Evolutionary conservation across 345 rosid species (phyloP).

Genomic region (Eucalyptus erythrocorys): DNA sequence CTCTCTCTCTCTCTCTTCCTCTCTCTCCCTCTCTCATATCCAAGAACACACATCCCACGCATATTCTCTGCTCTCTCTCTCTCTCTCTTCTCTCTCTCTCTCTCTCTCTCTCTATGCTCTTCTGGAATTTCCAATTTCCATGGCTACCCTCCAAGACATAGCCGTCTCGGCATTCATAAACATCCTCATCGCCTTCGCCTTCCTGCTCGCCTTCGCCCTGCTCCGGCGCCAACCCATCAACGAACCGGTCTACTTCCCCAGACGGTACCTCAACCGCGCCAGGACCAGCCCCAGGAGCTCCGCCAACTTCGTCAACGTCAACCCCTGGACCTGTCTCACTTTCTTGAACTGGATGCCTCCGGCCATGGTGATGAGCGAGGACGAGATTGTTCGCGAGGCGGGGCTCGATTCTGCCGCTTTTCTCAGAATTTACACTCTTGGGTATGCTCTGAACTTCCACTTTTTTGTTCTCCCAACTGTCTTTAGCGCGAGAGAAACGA

Average conservation of each 20-base stretch:
- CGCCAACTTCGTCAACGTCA: constrained; percentile 50
- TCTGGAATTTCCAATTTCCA: too few relatives aligned
- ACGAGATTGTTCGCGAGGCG: constrained; percentile 73
- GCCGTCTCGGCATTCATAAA: constrained; percentile 79
- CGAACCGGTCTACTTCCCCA: constrained; percentile 90
- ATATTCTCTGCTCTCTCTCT: too few relatives aligned
- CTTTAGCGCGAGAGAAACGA: background rate
- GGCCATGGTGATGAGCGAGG: constrained; percentile 75
- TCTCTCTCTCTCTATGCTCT: background rate
- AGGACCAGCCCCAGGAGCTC: constrained; percentile 68
- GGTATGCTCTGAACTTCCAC: constrained; percentile 20
- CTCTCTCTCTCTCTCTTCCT: too few relatives aligned
- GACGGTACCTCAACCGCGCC: constrained; percentile 65
- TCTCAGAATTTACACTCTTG: constrained; percentile 82
- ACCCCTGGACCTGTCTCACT: constrained; percentile 56
- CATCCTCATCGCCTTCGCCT: constrained; percentile 56
- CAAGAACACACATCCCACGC: too few relatives aligned
- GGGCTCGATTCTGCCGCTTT: constrained; percentile 95
- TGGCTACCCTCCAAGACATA: constrained; percentile 87
- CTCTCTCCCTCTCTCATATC: too few relatives aligned
- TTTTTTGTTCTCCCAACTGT: background rate
- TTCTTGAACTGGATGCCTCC: constrained; percentile 99
- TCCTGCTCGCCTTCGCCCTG: constrained; percentile 81
- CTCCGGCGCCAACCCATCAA: constrained; percentile 80
- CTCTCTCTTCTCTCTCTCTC: too few relatives aligned